A percentile compares a stretch with the other conserved stretches of the same genome.
These are phyloP conservation scores for Fraxinus xanthoxyloides DNA, from an alignment of 305 asterid species.

Conservation along the genomic window DNA sequence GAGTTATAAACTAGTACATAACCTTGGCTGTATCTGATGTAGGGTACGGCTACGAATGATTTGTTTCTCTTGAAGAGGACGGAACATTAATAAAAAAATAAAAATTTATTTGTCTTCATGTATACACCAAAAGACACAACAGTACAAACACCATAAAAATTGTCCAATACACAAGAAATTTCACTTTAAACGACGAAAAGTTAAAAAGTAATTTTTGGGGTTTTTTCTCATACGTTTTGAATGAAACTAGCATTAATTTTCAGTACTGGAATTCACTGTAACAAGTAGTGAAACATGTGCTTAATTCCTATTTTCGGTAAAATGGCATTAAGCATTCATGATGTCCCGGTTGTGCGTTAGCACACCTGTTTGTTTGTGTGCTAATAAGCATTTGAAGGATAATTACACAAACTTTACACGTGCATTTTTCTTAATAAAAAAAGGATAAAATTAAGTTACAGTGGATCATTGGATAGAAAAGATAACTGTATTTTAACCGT, in stretches of 20 bases:
- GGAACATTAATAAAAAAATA: background rate
- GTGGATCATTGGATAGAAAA: too few species aligned
- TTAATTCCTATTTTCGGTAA: background rate
- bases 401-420: background rate
- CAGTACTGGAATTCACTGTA: too few species aligned
- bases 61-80: background rate
- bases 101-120: background rate
- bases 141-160: background rate
- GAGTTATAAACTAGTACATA: background rate
- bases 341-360: background rate
- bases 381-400: background rate
- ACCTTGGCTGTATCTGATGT: background rate
- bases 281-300: background rate
- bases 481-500: too few species aligned
- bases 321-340: background rate
- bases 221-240: too few species aligned
- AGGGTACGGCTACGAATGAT: background rate
- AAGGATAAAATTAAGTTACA: too few species aligned
- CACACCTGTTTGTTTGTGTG: background rate
- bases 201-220: background rate
- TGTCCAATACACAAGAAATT: background rate
- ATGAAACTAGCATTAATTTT: too few species aligned
- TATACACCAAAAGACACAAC: background rate
- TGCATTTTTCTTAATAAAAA: background rate
- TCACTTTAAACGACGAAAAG: background rate